Evolutionary conservation across 192 early-diverging fungal genomes (phyloP).

Genomic region (Chytriomyces sp.): DNA sequence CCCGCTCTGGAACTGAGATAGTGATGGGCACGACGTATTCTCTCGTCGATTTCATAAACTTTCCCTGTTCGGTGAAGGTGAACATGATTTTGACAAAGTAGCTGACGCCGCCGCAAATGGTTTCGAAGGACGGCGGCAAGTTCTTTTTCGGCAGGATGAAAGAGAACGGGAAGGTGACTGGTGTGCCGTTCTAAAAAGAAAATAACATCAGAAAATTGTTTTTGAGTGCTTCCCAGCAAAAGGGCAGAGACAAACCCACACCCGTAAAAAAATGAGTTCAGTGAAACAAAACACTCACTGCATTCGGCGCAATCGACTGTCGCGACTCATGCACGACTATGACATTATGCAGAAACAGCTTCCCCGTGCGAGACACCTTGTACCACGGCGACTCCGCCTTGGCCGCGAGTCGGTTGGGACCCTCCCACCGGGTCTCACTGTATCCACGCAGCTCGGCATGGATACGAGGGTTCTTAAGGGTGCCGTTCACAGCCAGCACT

Average conservation of each 20-base stretch:
- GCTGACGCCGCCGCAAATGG: background rate
- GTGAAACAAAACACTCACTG: background rate
- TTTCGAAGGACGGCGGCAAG: constrained; percentile 23
- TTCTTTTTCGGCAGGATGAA: constrained; percentile 19
- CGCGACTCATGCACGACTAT: background rate
- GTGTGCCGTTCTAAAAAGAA: background rate
- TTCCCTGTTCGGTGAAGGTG: background rate
- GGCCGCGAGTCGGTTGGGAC: background rate
- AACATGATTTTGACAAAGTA: constrained; percentile 21
- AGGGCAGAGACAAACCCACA: background rate
- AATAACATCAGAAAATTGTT: background rate
- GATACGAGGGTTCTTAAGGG: constrained; percentile 17
- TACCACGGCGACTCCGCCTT: background rate
- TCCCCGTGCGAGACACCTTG: background rate
- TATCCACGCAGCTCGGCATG: constrained; percentile 27
- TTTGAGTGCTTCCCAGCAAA: background rate
- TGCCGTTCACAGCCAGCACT: constrained; percentile 11
- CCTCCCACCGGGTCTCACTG: constrained; percentile 32
- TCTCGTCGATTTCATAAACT: background rate
- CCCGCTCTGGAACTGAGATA: constrained; percentile 17
- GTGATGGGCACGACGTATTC: constrained; percentile 8
- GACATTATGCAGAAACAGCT: background rate
- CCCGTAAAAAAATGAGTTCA: background rate
- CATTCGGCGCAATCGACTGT: background rate
- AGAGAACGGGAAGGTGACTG: background rate